phyloP scores from a whole-genome alignment of 768 basidiomycete species.

The Russula dissimulans region DNA sequence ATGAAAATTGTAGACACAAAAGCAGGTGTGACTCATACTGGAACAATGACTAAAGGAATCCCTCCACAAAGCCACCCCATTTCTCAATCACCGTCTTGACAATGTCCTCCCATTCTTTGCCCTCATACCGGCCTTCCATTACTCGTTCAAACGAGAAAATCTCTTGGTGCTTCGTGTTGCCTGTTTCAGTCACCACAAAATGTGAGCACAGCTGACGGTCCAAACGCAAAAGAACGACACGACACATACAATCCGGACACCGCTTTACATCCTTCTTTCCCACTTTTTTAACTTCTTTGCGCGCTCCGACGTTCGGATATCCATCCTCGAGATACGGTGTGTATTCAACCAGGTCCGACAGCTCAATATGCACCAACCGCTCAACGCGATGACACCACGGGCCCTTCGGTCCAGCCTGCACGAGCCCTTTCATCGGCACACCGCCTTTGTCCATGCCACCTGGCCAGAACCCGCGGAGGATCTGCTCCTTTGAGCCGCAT shows the following conservation, averaged over 20 bases:
- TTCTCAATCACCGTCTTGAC: constrained; percentile 69
- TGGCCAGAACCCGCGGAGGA: constrained; percentile 70
- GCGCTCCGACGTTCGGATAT: constrained; percentile 34
- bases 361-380: constrained; percentile 70
- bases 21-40: not conserved
- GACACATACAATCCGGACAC: constrained; percentile 39
- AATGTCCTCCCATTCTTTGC: constrained; percentile 64
- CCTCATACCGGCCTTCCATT: constrained; percentile 41
- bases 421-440: constrained; percentile 48
- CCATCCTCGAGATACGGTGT: constrained; percentile 48
- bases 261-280: constrained; percentile 19
- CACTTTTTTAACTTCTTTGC: constrained; percentile 22
- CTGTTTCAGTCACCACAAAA: constrained; percentile 24
- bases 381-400: constrained; percentile 69
- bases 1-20: not conserved
- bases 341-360: constrained; percentile 56
- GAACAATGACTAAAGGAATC: constrained; percentile 21
- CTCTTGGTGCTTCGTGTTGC: constrained; percentile 59
- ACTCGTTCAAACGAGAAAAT: constrained; percentile 67
- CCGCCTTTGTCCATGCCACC: constrained; percentile 35
- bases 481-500: constrained; percentile 67
- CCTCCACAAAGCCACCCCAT: constrained; percentile 60
- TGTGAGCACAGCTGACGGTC: not conserved
- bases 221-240: constrained; percentile 22
- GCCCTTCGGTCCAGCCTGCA: constrained; percentile 52